phyloP scores from a whole-genome alignment of 345 rosid genomes.

The Turnera subulata region DNA sequence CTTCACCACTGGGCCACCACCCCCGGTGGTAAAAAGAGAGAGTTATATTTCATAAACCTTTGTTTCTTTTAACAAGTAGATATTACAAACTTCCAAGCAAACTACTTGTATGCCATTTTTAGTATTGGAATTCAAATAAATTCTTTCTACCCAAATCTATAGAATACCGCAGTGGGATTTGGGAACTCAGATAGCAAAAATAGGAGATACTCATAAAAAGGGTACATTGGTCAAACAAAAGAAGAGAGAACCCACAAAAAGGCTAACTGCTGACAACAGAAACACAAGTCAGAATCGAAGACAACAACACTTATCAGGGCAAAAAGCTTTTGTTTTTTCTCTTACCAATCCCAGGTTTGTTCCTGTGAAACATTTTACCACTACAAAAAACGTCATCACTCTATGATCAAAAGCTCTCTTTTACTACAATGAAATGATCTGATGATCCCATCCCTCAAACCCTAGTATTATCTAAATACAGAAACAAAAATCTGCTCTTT shows the following conservation, averaged over 20 bases:
- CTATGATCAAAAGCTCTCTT: constrained; percentile 7
- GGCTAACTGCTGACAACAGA: background rate
- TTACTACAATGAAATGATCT: too few relatives aligned
- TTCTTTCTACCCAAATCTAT: too few relatives aligned
- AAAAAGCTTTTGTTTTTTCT: constrained; percentile 4
- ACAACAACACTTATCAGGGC: background rate
- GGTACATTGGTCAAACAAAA: constrained; percentile 13
- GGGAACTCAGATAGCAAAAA: too few relatives aligned
- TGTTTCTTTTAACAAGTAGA: too few relatives aligned
- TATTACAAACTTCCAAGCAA: too few relatives aligned
- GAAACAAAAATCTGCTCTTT: constrained; percentile 19
- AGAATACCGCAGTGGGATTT: too few relatives aligned
- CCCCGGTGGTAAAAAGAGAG: too few relatives aligned
- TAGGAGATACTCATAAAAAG: background rate
- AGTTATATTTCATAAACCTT: too few relatives aligned
- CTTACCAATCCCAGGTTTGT: constrained; percentile 20
- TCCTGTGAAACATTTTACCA: constrained; percentile 9
- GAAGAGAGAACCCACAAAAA: background rate
- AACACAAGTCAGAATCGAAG: background rate
- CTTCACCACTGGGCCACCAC: too few relatives aligned
- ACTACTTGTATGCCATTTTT: too few relatives aligned
- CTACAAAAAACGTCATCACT: constrained; percentile 1
- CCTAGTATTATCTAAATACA: constrained; percentile 15
- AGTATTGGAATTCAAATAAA: too few relatives aligned
- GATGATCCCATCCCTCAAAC: constrained; percentile 16